A percentile compares a stretch with the other conserved stretches of the same genome.
These are phyloP conservation scores for Argentina anserina DNA, from an alignment of 306 rosid species.

Conservation along the genomic window DNA sequence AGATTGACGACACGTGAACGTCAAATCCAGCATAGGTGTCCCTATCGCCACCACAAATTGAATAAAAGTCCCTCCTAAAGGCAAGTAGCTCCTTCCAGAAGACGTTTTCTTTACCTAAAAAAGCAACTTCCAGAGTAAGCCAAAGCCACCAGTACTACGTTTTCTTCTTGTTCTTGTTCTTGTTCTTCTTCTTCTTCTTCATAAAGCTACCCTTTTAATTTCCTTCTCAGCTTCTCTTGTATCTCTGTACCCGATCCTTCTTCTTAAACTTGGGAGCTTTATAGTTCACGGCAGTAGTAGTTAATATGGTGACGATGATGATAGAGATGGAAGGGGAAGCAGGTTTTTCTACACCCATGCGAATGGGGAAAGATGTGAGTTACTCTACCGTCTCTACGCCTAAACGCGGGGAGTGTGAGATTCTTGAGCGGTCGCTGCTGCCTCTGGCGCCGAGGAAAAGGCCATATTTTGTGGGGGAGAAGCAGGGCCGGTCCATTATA, in stretches of 20 bases:
- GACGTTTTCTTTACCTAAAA: slow-evolving; percentile 2
- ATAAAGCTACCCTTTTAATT: neutral
- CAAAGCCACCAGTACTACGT: neutral
- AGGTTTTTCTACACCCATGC: neutral
- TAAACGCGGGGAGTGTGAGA: slow-evolving; percentile 44
- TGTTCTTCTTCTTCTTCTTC: neutral
- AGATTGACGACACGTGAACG: slow-evolving; percentile 9
- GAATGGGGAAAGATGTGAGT: slow-evolving; percentile 7
- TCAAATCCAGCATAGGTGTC: slow-evolving; percentile 9
- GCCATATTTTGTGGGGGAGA: slow-evolving; percentile 16
- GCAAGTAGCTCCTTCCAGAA: neutral
- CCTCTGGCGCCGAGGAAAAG: slow-evolving; percentile 73
- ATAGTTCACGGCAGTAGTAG: neutral
- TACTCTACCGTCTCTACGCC: slow-evolving; percentile 69
- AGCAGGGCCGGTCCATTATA: no score
- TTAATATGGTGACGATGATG: neutral
- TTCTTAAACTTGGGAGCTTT: neutral
- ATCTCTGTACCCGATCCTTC: neutral
- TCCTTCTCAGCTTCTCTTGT: no score
- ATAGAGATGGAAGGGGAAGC: neutral
- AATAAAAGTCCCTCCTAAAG: neutral
- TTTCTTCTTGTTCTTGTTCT: no score
- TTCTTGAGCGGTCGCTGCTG: slow-evolving; percentile 38
- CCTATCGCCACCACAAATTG: neutral
- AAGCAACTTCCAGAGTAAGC: slow-evolving; percentile 25